Evolutionary conservation across 2,329 filamentous ascomycete genomes (phyloP).

Genomic region (Dothiorella sarmentorum): DNA sequence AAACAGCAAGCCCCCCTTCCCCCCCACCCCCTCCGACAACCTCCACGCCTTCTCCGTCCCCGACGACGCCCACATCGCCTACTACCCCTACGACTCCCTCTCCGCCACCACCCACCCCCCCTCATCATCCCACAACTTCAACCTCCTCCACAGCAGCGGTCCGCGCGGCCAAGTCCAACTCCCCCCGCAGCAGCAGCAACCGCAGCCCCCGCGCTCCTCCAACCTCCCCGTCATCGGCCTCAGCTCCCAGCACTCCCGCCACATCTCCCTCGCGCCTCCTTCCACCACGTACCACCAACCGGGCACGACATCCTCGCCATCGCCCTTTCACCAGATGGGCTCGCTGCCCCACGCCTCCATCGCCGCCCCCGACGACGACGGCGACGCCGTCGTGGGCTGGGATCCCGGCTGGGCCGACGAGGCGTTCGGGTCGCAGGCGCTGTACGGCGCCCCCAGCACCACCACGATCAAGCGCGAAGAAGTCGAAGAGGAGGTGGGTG

Average conservation of each 20-base stretch:
- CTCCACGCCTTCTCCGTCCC: background rate
- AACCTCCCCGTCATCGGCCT: background rate
- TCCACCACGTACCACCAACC: too few species aligned
- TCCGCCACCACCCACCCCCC: too few species aligned
- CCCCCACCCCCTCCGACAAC: background rate
- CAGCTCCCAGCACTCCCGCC: background rate
- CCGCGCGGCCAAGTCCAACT: background rate
- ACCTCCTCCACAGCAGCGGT: background rate
- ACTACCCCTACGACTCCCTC: background rate
- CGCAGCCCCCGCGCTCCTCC: too few species aligned
- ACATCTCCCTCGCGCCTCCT: background rate
- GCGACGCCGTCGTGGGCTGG: background rate
- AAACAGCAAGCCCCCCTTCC: background rate
- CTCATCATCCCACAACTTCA: too few species aligned
- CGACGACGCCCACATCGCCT: background rate
- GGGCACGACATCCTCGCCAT: background rate
- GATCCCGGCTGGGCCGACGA: conserved; percentile 5
- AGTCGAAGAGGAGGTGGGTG: background rate
- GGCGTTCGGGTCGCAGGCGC: background rate
- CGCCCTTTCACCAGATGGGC: too few species aligned
- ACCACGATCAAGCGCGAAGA: background rate
- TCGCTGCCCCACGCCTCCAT: background rate
- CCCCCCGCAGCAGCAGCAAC: too few species aligned
- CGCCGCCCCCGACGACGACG: background rate
- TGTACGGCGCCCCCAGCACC: background rate